phyloP scores from a whole-genome alignment of 352 stramenopile species.

The Phytophthora parvispora region DNA sequence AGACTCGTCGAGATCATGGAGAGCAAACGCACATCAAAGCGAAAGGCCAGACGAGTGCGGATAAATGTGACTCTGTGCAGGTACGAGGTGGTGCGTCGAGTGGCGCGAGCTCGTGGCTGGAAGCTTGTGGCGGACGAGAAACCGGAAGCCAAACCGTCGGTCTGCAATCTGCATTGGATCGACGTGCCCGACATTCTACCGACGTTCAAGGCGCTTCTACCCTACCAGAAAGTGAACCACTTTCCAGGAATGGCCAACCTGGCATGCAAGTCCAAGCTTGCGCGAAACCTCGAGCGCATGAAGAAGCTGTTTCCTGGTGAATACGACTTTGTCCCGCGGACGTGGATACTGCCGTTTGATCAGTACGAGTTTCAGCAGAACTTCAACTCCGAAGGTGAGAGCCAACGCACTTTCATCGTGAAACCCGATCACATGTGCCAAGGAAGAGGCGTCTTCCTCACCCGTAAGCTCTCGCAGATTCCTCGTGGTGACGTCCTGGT shows the following conservation, averaged over 20 bases:
- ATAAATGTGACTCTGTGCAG: constrained; percentile 83
- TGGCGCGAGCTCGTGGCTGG: constrained; percentile 81
- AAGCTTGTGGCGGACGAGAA: constrained; percentile 78
- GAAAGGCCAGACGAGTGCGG: constrained; percentile 62
- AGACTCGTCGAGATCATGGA: too few species aligned
- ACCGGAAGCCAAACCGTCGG: constrained; percentile 66
- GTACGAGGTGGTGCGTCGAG: constrained; percentile 89
- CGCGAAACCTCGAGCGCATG: constrained; percentile 97
- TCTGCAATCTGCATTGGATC: constrained; percentile 97
- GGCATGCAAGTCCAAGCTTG: constrained; percentile 96
- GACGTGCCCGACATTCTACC: constrained; percentile 93
- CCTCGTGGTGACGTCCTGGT: constrained; percentile 89
- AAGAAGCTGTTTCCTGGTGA: constrained; percentile 95
- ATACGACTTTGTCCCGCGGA: constrained; percentile 96
- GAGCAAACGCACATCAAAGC: constrained; percentile 24
- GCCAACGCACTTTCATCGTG: constrained; percentile 95
- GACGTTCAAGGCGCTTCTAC: constrained; percentile 90
- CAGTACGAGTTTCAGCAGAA: constrained; percentile 93
- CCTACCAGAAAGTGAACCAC: constrained; percentile 97
- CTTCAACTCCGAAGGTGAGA: constrained; percentile 92
- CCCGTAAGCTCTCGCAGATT: constrained; percentile 91
- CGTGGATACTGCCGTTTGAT: constrained; percentile 97
- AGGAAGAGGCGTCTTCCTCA: constrained; percentile 97
- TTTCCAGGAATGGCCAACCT: constrained; percentile 97
- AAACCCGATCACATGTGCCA: constrained; percentile 94